Evolutionary conservation across 768 basidiomycete genomes (phyloP), one percentile per base, ranked within the genome.

Genomic region (Gyrodon lividus): DNA sequence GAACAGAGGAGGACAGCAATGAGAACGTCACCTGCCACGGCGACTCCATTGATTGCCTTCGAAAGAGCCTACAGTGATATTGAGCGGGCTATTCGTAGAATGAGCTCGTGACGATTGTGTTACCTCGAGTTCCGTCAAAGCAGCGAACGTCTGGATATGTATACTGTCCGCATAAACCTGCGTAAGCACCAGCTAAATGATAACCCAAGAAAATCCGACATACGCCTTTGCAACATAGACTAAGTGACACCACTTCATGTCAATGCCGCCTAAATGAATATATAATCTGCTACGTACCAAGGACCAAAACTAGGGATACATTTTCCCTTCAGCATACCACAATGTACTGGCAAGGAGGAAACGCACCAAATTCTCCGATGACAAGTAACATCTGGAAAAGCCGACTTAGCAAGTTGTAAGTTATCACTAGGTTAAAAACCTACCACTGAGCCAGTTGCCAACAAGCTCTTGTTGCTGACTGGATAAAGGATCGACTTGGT

Each of bases 401-500:
- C 26, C 1, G 12, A 26, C 13, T 24, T 10, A 43, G 45, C n/a
- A 9, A 7, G 28, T 23, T 13, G 13, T 1, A 10, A 6, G 9
- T 35, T 10, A n/a, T 5, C 7, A 23, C 41, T 31, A 3, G 31
- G 45, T 14, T 31, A 8, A n/a, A 8, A 3, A 52, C 64, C 30
- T 51, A 58, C 75, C 16, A 70, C 69, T 6, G 63, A 28, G n/a
- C 52, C 54, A 4, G 72, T 71, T 8, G 74, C 48, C 57, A 69
- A 56, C 48, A 71, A 76, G 20, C 64, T 69, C 51, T 73, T 73
- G 59, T 78, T 79, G 68, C 77, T 80, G 46, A 80, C 78, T 80
- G 30, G 52, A 74, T 58, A 13, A 10, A 24, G 16, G 17, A 14
- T 59, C 22, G 45, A 48, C 42, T 16, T 31, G 37, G 35, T 46